phyloP scores from a whole-genome alignment of 2,329 filamentous ascomycete genomes.

The Akanthomyces lecanii region DNA sequence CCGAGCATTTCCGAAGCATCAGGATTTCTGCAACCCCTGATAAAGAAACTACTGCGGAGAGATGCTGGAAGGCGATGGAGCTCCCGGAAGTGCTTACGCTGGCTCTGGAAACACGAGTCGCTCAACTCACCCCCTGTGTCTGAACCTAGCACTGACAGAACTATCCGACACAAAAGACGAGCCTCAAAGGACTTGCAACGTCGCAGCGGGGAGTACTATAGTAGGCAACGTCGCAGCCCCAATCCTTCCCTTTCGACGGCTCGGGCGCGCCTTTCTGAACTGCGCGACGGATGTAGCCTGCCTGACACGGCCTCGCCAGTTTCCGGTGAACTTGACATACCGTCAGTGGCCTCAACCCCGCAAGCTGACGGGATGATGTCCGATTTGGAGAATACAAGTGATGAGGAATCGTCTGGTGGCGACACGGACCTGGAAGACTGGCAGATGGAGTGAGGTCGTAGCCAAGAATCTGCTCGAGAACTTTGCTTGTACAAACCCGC shows the following conservation, averaged over 20 bases:
- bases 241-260: neutral
- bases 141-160: neutral
- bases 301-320: neutral
- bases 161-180: neutral
- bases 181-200: neutral
- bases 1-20: neutral
- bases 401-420: neutral
- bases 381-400: neutral
- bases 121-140: neutral
- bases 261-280: neutral
- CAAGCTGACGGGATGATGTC: neutral
- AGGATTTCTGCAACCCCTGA: neutral
- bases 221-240: neutral
- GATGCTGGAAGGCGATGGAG: conserved; percentile 10
- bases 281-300: neutral
- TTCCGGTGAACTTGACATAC: neutral
- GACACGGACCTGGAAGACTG: neutral
- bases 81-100: conserved; percentile 10
- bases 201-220: neutral
- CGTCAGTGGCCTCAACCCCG: neutral
- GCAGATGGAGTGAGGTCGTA: neutral
- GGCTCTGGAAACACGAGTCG: conserved; percentile 10
- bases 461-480: neutral
- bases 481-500: neutral
- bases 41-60: neutral